Percentiles rank a stretch among this genome's conserved stretches.
Conservation (phyloP, 495 filamentous ascomycete species). For the Annulohypoxylon maeteangense region DNA sequence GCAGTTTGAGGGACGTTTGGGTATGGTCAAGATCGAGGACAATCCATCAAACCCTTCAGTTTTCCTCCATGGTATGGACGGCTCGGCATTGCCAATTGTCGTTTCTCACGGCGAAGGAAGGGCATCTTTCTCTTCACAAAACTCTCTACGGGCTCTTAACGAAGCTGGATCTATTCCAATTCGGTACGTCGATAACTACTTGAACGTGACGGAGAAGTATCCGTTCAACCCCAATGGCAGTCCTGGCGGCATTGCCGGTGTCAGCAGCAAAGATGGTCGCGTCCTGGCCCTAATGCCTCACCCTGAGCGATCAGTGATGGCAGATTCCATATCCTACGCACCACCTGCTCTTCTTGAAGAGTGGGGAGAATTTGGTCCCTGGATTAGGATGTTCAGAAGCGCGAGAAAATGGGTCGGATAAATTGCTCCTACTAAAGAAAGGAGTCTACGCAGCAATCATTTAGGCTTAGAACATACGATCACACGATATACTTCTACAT, state of each 20-base stretch:
- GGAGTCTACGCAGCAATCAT: neutral
- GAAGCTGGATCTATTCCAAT: constrained; percentile 73
- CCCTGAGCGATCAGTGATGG: constrained; percentile 90
- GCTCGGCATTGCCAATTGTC: constrained; percentile 83
- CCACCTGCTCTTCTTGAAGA: constrained; percentile 70
- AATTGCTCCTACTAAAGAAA: neutral
- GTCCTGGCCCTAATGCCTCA: constrained; percentile 97
- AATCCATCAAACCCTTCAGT: constrained; percentile 71
- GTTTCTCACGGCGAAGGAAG: constrained; percentile 94
- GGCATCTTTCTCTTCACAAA: constrained; percentile 72
- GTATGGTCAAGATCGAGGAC: constrained; percentile 86
- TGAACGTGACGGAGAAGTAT: constrained; percentile 80
- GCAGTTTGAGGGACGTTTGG: constrained; percentile 91
- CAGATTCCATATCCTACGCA: constrained; percentile 80
- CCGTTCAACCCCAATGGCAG: constrained; percentile 95
- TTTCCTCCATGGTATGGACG: constrained; percentile 92
- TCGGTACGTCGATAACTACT: constrained; percentile 84
- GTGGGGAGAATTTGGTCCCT: constrained; percentile 90
- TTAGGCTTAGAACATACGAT: neutral
- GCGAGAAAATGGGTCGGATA: constrained; percentile 87
- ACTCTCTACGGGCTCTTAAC: constrained; percentile 65
- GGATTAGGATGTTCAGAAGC: constrained; percentile 82
- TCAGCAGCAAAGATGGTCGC: constrained; percentile 82
- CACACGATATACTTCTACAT: neutral
- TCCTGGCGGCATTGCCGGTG: constrained; percentile 84